Evolutionary conservation across 768 basidiomycete species (phyloP).

Genomic region (Pleurotus cornucopiae): DNA sequence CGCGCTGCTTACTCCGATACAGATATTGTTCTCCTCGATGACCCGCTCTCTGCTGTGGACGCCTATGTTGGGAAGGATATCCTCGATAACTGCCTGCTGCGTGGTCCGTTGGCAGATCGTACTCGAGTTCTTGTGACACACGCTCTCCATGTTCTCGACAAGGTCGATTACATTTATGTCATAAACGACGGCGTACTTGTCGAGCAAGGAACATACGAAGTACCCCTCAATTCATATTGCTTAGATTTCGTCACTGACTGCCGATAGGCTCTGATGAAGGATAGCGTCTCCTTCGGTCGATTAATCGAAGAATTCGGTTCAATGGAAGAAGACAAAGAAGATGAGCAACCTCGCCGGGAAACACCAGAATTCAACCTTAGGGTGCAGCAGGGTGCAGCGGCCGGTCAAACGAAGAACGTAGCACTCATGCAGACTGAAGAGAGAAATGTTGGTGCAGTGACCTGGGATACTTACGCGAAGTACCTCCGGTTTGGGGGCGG

Average conservation of each 20-base stretch:
- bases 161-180: constrained; percentile 60
- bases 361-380: background rate
- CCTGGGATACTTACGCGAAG: constrained; percentile 41
- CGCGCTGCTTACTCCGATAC: constrained; percentile 71
- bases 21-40: constrained; percentile 76
- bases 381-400: constrained; percentile 10
- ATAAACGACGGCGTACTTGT: constrained; percentile 55
- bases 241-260: background rate
- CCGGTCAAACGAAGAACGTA: constrained; percentile 22
- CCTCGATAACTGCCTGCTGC: constrained; percentile 55
- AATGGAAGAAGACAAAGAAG: constrained; percentile 30
- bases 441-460: constrained; percentile 48
- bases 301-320: constrained; percentile 57
- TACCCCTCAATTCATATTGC: constrained; percentile 17
- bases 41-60: constrained; percentile 78
- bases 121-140: constrained; percentile 64
- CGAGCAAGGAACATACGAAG: constrained; percentile 60
- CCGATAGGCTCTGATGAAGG: constrained; percentile 39
- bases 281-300: constrained; percentile 38
- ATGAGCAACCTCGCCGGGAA: constrained; percentile 10
- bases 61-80: constrained; percentile 69
- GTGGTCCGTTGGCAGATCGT: constrained; percentile 45
- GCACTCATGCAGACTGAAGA: constrained; percentile 54
- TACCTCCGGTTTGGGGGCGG: constrained; percentile 48
- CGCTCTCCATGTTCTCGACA: constrained; percentile 53